Percentiles rank a stretch among this genome's conserved stretches.
Evolutionary conservation across 345 rosid genomes (phyloP).

Genomic region (Reutealis trisperma): DNA sequence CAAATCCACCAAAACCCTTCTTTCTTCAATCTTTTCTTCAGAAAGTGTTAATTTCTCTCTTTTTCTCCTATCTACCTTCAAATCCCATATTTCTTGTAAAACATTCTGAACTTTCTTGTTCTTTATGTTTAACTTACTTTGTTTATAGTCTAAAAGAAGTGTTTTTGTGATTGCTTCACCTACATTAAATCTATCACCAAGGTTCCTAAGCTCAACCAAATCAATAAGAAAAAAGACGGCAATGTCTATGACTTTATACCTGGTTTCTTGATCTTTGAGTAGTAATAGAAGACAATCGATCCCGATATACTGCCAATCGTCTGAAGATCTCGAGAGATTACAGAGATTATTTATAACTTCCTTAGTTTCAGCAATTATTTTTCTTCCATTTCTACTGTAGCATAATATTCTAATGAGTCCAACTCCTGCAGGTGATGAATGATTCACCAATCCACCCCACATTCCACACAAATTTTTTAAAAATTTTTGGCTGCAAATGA

Average conservation of each 20-base stretch:
- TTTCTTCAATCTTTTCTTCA: slow-evolving; percentile 50
- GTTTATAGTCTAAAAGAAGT: slow-evolving; percentile 58
- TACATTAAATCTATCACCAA: slow-evolving; percentile 40
- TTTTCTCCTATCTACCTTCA: slow-evolving; percentile 66
- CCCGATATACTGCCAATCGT: slow-evolving; percentile 65
- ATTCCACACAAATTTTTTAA: slow-evolving; percentile 47
- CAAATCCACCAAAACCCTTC: slow-evolving; percentile 39
- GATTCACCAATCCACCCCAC: slow-evolving; percentile 68
- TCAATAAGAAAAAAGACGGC: slow-evolving; percentile 55
- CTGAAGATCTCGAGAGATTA: slow-evolving; percentile 76
- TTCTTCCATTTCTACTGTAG: slow-evolving; percentile 55
- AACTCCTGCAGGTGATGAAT: slow-evolving; percentile 62
- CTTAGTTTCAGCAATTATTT: slow-evolving; percentile 36
- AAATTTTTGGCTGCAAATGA: slow-evolving; percentile 50
- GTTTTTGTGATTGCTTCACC: slow-evolving; percentile 59
- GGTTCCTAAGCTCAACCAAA: slow-evolving; percentile 59
- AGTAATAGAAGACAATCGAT: slow-evolving; percentile 64
- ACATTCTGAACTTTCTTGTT: slow-evolving; percentile 40
- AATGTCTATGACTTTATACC: slow-evolving; percentile 52
- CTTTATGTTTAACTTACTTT: slow-evolving; percentile 52
- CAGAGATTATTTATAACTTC: slow-evolving; percentile 51
- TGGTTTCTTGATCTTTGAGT: slow-evolving; percentile 60
- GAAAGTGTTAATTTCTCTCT: slow-evolving; percentile 57
- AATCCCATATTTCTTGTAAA: slow-evolving; percentile 58
- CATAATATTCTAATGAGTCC: slow-evolving; percentile 69